Conservation (phyloP, 2,329 filamentous ascomycete species). For the Hysterium pulicare region DNA sequence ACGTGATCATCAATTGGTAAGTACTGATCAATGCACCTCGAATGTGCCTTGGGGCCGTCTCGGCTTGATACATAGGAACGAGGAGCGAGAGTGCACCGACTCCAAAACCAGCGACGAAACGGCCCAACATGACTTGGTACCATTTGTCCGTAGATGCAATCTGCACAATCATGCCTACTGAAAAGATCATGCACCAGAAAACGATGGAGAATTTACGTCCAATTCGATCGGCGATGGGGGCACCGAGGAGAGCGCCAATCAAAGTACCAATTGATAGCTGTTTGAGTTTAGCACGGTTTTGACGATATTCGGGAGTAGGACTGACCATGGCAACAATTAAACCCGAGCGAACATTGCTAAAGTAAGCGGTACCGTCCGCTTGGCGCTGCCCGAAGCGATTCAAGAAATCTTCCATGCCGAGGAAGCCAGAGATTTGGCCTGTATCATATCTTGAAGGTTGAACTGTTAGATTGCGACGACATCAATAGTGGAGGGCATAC, state of each 20-base stretch:
- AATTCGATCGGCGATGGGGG: conserved; percentile 56
- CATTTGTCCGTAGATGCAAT: conserved; percentile 54
- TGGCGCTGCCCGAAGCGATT: conserved; percentile 51
- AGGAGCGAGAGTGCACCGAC: conserved; percentile 60
- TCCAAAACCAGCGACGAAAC: conserved; percentile 59
- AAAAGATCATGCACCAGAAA: conserved; percentile 55
- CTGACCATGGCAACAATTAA: conserved; percentile 60
- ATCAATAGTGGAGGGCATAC: too few relatives aligned
- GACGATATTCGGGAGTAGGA: background rate
- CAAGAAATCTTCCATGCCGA: conserved; percentile 57
- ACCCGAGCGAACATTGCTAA: conserved; percentile 59
- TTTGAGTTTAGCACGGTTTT: background rate
- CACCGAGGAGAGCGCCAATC: conserved; percentile 56
- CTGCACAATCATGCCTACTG: conserved; percentile 59
- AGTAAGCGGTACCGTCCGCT: conserved; percentile 40
- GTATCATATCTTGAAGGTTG: too few relatives aligned
- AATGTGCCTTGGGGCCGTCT: conserved; percentile 45
- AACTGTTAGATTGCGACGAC: too few relatives aligned
- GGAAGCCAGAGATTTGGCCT: conserved; percentile 61
- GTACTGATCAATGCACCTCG: conserved; percentile 28
- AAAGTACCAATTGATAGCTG: conserved; percentile 54
- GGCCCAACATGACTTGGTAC: conserved; percentile 58
- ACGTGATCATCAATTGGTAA: conserved; percentile 6
- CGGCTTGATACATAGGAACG: conserved; percentile 41
- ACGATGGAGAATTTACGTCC: conserved; percentile 62